Conservation (phyloP, 2,329 filamentous ascomycete genomes). For the Colletotrichum tamarilloi region DNA sequence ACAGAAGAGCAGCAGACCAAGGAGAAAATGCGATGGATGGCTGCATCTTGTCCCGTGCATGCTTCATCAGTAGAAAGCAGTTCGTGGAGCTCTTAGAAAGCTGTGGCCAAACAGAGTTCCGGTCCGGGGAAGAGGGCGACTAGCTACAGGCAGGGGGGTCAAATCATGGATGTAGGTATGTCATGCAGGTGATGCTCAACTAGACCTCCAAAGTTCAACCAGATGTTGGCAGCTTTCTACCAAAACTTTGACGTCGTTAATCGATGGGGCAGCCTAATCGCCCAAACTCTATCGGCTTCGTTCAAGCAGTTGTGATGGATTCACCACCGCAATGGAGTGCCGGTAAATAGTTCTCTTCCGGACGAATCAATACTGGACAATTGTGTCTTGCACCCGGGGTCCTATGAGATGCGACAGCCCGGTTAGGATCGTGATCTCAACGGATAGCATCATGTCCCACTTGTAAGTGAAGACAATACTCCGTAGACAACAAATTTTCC, state of each 20-base stretch:
- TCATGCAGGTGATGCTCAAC: slow-evolving; percentile 26
- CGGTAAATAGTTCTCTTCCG: background rate
- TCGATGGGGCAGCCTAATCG: background rate
- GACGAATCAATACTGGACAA: background rate
- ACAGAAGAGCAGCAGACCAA: background rate
- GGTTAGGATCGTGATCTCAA: background rate
- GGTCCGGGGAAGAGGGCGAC: background rate
- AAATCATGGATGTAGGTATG: slow-evolving; percentile 32
- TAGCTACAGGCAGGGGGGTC: slow-evolving; percentile 24
- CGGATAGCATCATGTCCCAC: background rate
- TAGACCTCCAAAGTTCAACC: slow-evolving; percentile 11
- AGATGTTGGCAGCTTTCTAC: background rate
- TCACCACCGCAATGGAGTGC: background rate
- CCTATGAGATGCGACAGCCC: background rate
- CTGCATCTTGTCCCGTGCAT: background rate
- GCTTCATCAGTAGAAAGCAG: background rate
- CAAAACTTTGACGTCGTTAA: background rate
- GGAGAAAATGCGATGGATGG: slow-evolving; percentile 1
- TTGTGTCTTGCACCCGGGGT: background rate
- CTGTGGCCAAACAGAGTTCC: background rate
- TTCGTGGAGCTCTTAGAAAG: slow-evolving; percentile 13
- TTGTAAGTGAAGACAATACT: background rate
- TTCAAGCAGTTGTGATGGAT: background rate
- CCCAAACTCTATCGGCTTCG: background rate
- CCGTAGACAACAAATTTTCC: background rate